A percentile compares a stretch with the other conserved stretches of the same genome.
Conservation (phyloP, 2,329 filamentous ascomycete genomes). For the Pezicula radicicola region DNA sequence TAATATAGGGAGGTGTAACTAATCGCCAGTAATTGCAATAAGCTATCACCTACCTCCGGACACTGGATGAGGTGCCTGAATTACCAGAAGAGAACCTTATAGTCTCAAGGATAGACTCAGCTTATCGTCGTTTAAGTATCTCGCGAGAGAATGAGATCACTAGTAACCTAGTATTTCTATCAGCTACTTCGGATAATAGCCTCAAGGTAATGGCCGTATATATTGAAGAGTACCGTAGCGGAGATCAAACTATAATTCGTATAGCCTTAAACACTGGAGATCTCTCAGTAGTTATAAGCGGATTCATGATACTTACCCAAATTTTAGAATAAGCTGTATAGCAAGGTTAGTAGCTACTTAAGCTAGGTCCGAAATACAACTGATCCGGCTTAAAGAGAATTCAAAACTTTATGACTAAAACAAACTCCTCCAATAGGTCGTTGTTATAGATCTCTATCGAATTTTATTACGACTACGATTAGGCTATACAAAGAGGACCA, state of each 20-base stretch:
- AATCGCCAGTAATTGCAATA: conserved; percentile 5
- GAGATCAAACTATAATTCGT: conserved; percentile 15
- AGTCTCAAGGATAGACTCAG: background rate
- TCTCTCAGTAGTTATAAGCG: conserved; percentile 8
- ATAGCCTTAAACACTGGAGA: conserved; percentile 20
- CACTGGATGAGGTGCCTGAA: conserved; percentile 1
- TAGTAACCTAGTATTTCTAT: conserved; percentile 21
- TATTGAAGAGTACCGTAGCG: conserved; percentile 19
- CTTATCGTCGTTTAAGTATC: conserved; percentile 6
- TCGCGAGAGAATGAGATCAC: conserved; percentile 20
- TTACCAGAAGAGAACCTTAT: conserved; percentile 5
- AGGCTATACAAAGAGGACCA: conserved; percentile 10
- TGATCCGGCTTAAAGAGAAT: conserved; percentile 3
- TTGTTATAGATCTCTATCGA: conserved; percentile 17
- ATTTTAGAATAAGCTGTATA: conserved; percentile 16
- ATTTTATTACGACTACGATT: conserved; percentile 22
- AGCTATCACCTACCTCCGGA: conserved; percentile 2
- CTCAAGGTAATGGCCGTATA: conserved; percentile 19
- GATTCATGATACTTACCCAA: conserved; percentile 12
- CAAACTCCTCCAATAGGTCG: conserved; percentile 15
- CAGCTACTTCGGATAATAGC: conserved; percentile 13
- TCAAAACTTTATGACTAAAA: conserved; percentile 14
- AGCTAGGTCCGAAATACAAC: too few relatives aligned
- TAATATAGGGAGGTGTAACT: conserved; percentile 6
- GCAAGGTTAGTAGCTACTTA: conserved; percentile 12